Evolutionary conservation across 805 yeast genomes (phyloP).

Genomic region (Candida sonorensis): DNA sequence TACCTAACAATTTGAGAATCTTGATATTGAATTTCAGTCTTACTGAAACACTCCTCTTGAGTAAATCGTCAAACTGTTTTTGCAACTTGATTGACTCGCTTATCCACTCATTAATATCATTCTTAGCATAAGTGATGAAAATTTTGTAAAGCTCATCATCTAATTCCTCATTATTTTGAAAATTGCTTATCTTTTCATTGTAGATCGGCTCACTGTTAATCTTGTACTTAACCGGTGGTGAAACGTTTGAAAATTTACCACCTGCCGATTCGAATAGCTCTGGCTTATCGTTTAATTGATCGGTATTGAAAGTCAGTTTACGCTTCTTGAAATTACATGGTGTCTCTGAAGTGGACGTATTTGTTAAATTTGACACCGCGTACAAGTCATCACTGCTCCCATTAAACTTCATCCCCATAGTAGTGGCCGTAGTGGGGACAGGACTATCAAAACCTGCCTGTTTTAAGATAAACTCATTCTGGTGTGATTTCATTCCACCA

Average conservation of each 20-base stretch:
- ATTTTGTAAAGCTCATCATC: not conserved
- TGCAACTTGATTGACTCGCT: slow-evolving; percentile 27
- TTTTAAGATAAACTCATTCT: too few relatives aligned
- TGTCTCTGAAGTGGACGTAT: slow-evolving; percentile 15
- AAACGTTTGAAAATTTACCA: not conserved
- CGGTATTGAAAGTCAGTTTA: slow-evolving; percentile 2
- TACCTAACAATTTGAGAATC: slow-evolving; percentile 20
- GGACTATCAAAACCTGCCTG: not conserved
- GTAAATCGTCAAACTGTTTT: slow-evolving; percentile 27
- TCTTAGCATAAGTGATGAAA: slow-evolving; percentile 10
- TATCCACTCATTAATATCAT: slow-evolving; percentile 30
- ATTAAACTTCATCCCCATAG: slow-evolving; percentile 8
- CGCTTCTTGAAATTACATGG: slow-evolving; percentile 14
- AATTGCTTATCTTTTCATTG: too few relatives aligned
- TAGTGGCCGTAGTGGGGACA: slow-evolving; percentile 12
- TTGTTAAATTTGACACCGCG: slow-evolving; percentile 13
- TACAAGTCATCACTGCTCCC: slow-evolving; percentile 9
- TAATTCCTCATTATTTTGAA: slow-evolving; percentile 5
- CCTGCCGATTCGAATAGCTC: not conserved
- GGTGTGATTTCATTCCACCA: too few relatives aligned
- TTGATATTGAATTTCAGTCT: slow-evolving; percentile 34
- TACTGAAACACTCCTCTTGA: slow-evolving; percentile 28
- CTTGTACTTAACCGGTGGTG: slow-evolving; percentile 12
- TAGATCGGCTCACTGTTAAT: too few relatives aligned
- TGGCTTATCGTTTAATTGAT: not conserved